Evolutionary conservation across 805 yeast species (phyloP), one percentile per base, ranked within the genome.

Genomic region (Wickerhamiella musiphila): DNA sequence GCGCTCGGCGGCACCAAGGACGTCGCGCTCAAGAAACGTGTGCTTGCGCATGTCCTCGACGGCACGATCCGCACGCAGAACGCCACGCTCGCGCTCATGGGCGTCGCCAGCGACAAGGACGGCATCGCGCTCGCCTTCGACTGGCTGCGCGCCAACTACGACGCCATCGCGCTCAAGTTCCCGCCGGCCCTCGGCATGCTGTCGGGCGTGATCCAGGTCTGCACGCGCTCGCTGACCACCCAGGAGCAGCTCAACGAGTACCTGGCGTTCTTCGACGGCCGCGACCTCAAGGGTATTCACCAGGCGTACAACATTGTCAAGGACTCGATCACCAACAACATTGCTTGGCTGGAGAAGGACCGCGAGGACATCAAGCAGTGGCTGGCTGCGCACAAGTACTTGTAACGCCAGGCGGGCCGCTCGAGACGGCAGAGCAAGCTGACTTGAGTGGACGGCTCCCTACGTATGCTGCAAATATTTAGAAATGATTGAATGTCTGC

Each of bases 111-210:
- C 11, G 72, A 71, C 46, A 63, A 57, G 33, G 61, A 58, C 26
- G 93, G 94, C 58, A 60, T 76, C 36, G 68, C 69, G 42, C 66
- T 70, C 9, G 56, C 75, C 42, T 84, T 84, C 81, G 34, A 47
- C 12, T 86, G 94, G 93, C 48, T 71, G 44, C 63, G 66, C 45
- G 46, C 37, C 10, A 73, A 84, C 54, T 86, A 92, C 86, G 82
- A 70, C 35, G 65, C 60, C 28, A 49, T 86, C 38, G 56, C 57
- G 44, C 64, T 69, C 51, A 60, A 65, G 47, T 66, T 82, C 50
- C 94, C 95, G 32, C 81, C 93, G 11, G 76, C 81, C 9, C 65
- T 76, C 41, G 65, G 82, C 16, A 70, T 83, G 79, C 62, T 86
- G 45, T 77, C 86, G 14, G 61, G 74, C 13, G 73, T 90, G 36